Conservation (phyloP, 345 rosid genomes). For the Leavenworthia alabamica region DNA sequence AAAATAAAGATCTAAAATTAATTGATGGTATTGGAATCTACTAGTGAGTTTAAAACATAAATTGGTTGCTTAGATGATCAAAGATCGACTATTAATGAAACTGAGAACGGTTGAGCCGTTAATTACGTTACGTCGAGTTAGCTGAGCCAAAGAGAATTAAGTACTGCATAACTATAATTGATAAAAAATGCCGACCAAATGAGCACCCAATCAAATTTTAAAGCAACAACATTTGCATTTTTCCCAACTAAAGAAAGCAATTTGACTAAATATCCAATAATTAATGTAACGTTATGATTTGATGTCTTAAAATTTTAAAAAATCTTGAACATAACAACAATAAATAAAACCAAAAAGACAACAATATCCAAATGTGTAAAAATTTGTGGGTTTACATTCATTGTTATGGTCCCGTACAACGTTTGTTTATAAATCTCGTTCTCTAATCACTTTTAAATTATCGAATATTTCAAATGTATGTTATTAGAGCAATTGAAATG, state of each 20-base stretch:
- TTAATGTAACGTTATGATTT: slow-evolving; percentile 4
- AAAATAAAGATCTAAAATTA: too few relatives aligned
- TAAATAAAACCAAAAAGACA: background rate
- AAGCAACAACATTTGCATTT: slow-evolving; percentile 1
- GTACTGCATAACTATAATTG: slow-evolving; percentile 19
- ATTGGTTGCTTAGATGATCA: background rate
- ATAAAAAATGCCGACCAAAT: slow-evolving; percentile 23
- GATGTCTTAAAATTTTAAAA: background rate
- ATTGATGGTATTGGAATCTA: background rate
- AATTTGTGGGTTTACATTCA: slow-evolving; percentile 7
- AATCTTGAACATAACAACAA: too few relatives aligned
- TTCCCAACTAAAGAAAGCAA: background rate
- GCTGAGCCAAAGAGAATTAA: background rate
- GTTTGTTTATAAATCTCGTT: background rate
- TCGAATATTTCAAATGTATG: background rate
- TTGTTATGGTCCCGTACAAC: too few relatives aligned
- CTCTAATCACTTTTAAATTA: background rate
- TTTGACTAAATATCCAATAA: background rate
- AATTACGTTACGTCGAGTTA: slow-evolving; percentile 24
- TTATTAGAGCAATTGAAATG: background rate
- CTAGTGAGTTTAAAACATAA: too few relatives aligned
- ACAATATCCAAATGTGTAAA: background rate
- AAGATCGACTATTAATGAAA: background rate
- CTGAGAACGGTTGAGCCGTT: slow-evolving; percentile 15
- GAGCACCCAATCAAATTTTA: slow-evolving; percentile 9